Evolutionary conservation across 441 rosid genomes (phyloP), one percentile per base, ranked within the genome.

Genomic region (Gossypium schwendimanii): DNA sequence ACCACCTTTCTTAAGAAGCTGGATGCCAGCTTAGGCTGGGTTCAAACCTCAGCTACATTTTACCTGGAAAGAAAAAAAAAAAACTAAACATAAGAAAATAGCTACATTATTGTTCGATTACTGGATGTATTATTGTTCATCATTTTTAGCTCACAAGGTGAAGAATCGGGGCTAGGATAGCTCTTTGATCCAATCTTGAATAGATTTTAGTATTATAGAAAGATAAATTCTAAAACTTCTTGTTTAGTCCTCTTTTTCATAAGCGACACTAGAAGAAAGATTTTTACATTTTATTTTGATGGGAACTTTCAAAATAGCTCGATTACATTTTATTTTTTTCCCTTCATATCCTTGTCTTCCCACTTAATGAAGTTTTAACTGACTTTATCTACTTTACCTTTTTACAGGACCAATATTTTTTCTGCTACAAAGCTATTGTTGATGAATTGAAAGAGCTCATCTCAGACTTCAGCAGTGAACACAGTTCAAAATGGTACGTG

Each of bases 381-480:
- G 24, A 24, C 31, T 24, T 23, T 60, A 39, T 76, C 8, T 31
- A 11, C 61, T 8, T 28, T 1, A 62, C 50, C 73, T 67, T 45
- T 36, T 55, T 8, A 11, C 75, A 94, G 98, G 97, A 90, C 23
- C 98, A 91, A 87, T 94, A 85, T 70, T 31, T 69, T 50, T 94
- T 91, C 84, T 91, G 97, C 88, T 84, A 92, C 81, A 71, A 75
- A 12, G 97, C 91, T 0, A 82, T 94, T 52, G 72, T 84, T 17
- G 93, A 91, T 73, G 94, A 91, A 78, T 72, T 91, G 77, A 88
- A 86, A 76, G 89, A 86, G 69, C 75, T 93, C 21, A 77, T 84
- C 53, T 80, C 83, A 17, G 84, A 77, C 70, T 76, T 73, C 78
- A 66, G 75, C 20, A n/a, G 54, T 14, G 78, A 77, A 75, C 76